Percentiles rank a stretch among this genome's conserved stretches.
These are phyloP conservation scores for Populus simonii DNA, from an alignment of 345 rosid genomes.

Conservation along the genomic window DNA sequence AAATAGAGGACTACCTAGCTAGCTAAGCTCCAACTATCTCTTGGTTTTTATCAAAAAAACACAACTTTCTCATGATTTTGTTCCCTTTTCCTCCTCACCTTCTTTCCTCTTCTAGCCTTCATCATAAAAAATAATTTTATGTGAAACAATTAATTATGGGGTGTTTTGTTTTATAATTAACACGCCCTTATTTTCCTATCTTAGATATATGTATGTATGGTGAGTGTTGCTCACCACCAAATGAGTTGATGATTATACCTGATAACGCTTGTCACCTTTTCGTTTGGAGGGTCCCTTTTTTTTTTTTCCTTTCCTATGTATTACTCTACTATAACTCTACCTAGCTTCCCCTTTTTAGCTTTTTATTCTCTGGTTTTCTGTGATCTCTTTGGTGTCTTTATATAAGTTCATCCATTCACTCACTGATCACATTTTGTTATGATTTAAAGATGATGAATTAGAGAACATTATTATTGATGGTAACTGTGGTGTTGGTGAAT, in stretches of 20 bases:
- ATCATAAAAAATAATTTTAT: neutral
- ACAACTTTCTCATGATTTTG: constrained; percentile 17
- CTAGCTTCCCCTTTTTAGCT: neutral
- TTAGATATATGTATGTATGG: constrained; percentile 2
- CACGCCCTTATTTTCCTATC: constrained; percentile 23
- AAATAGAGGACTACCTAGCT: neutral
- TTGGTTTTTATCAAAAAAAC: constrained; percentile 22
- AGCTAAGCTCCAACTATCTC: constrained; percentile 22
- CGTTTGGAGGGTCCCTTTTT: constrained; percentile 14
- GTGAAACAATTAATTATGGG: neutral
- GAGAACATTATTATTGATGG: constrained; percentile 2
- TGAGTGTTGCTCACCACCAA: constrained; percentile 47
- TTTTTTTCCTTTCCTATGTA: neutral
- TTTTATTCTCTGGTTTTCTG: constrained; percentile 1
- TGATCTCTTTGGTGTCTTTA: neutral
- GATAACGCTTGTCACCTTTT: constrained; percentile 43
- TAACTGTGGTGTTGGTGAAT: constrained; percentile 37
- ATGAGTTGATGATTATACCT: constrained; percentile 45
- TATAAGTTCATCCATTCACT: neutral
- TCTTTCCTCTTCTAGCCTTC: constrained; percentile 1
- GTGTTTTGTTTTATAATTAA: constrained; percentile 10
- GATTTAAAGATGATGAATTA: constrained; percentile 33
- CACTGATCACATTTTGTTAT: constrained; percentile 20
- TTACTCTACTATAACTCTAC: neutral
- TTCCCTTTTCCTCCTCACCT: constrained; percentile 21